Conservation (phyloP, 2,329 filamentous ascomycete genomes). For the Arthroderma sp. region DNA sequence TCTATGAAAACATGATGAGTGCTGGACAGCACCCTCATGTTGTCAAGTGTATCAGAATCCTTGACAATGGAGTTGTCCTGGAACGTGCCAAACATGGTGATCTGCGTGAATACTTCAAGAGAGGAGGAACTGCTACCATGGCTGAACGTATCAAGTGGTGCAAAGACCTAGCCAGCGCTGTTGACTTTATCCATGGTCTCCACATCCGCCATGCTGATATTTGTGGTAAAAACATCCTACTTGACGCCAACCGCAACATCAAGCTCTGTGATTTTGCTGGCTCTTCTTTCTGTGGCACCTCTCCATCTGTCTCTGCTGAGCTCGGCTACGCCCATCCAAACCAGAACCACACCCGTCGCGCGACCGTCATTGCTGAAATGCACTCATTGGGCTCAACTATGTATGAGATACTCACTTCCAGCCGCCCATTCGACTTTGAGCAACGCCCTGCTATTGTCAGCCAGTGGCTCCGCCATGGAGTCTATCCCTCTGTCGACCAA, state of each 20-base stretch:
- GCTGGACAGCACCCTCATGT: conserved; percentile 5
- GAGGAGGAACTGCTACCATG: conserved; percentile 4
- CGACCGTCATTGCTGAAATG: conserved; percentile 5
- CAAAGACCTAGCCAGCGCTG: conserved; percentile 4
- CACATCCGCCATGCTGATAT: conserved; percentile 8
- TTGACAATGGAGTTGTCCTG: conserved; percentile 4
- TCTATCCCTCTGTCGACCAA: conserved; percentile 5
- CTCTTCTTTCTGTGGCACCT: conserved; percentile 3
- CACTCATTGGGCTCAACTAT: conserved; percentile 10
- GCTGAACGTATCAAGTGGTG: conserved; percentile 7
- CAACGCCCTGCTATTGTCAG: neutral
- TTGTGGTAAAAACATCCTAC: conserved; percentile 6
- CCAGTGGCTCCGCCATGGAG: neutral
- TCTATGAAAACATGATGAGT: conserved; percentile 4
- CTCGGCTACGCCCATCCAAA: conserved; percentile 3
- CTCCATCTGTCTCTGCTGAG: neutral
- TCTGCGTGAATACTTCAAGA: conserved; percentile 5
- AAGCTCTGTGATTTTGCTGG: conserved; percentile 11
- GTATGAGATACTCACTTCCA: conserved; percentile 11
- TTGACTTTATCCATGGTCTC: conserved; percentile 6
- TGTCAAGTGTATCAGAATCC: neutral
- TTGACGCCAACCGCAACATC: conserved; percentile 7
- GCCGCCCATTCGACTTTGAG: neutral
- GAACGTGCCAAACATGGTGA: conserved; percentile 7
- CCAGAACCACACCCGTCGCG: neutral